Evolutionary conservation across 2,329 filamentous ascomycete genomes (phyloP).

Genomic region (Pseudogymnoascus sp.): DNA sequence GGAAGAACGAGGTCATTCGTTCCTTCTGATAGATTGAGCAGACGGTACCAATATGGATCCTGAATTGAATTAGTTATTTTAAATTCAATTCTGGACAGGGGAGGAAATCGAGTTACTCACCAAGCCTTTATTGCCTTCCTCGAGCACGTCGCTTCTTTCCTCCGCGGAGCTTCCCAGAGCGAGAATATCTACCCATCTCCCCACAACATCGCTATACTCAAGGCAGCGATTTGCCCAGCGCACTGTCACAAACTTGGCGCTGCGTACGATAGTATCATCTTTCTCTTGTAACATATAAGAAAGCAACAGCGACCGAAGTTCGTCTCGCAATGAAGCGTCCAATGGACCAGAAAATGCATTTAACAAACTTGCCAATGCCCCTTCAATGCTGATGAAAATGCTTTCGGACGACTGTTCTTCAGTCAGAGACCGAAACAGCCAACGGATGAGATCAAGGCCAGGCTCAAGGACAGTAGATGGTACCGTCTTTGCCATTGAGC

Average conservation of each 20-base stretch:
- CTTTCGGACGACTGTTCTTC: conserved; percentile 68
- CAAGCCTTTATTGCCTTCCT: conserved; percentile 83
- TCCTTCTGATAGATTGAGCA: conserved; percentile 48
- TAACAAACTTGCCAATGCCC: conserved; percentile 74
- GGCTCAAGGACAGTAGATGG: conserved; percentile 47
- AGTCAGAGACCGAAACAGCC: conserved; percentile 77
- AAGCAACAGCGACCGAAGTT: conserved; percentile 49
- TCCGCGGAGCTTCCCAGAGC: conserved; percentile 60
- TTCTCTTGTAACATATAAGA: conserved; percentile 56
- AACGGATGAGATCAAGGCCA: conserved; percentile 53
- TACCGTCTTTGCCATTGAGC: conserved; percentile 63
- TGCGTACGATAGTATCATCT: conserved; percentile 51
- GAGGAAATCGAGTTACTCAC: conserved; percentile 50
- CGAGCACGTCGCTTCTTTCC: conserved; percentile 74
- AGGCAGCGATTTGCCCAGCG: conserved; percentile 88
- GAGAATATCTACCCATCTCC: conserved; percentile 81
- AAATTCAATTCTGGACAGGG: not conserved
- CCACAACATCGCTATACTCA: conserved; percentile 68
- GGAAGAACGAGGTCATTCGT: conserved; percentile 37
- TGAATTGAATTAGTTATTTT: conserved; percentile 14
- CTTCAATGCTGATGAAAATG: conserved; percentile 81
- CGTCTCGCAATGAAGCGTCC: conserved; percentile 28
- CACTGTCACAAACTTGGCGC: conserved; percentile 72
- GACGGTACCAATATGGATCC: conserved; percentile 60
- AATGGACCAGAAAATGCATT: conserved; percentile 41